These are phyloP conservation scores for Fomitopsis palustris DNA, from an alignment of 1,284 basidiomycete genomes.

Conservation along the genomic window DNA sequence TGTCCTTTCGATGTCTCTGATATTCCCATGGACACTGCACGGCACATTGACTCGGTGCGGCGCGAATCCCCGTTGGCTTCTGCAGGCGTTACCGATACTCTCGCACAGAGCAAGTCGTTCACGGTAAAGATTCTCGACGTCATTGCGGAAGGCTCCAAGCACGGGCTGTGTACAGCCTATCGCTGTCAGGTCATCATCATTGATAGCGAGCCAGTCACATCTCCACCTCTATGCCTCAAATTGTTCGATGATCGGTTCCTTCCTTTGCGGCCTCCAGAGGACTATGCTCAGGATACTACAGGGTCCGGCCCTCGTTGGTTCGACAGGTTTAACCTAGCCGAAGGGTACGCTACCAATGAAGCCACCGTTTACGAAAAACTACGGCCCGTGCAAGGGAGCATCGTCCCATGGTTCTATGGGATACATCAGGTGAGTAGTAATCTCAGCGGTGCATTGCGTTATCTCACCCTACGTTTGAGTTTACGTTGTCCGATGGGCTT, in stretches of 20 bases:
- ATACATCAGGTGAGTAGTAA: background rate
- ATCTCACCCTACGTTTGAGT: background rate
- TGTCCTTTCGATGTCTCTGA: background rate
- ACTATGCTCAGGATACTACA: background rate
- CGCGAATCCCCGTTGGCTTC: background rate
- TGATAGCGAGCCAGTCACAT: background rate
- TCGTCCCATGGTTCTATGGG: background rate
- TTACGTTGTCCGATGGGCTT: background rate
- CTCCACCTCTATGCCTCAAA: background rate
- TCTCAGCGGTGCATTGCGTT: background rate
- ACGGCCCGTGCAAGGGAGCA: background rate
- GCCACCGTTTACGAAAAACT: background rate
- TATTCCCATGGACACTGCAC: background rate
- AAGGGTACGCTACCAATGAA: background rate
- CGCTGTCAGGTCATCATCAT: background rate
- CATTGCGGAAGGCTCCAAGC: background rate
- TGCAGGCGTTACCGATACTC: background rate
- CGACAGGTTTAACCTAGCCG: background rate
- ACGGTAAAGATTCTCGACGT: background rate
- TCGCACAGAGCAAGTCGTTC: background rate
- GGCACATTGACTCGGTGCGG: background rate
- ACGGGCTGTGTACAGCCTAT: background rate
- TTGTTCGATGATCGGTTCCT: background rate
- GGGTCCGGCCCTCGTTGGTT: background rate
- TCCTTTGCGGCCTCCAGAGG: background rate